These are phyloP conservation scores for Chaetomium strumarium DNA, from an alignment of 2,329 filamentous ascomycete genomes.

Conservation along the genomic window DNA sequence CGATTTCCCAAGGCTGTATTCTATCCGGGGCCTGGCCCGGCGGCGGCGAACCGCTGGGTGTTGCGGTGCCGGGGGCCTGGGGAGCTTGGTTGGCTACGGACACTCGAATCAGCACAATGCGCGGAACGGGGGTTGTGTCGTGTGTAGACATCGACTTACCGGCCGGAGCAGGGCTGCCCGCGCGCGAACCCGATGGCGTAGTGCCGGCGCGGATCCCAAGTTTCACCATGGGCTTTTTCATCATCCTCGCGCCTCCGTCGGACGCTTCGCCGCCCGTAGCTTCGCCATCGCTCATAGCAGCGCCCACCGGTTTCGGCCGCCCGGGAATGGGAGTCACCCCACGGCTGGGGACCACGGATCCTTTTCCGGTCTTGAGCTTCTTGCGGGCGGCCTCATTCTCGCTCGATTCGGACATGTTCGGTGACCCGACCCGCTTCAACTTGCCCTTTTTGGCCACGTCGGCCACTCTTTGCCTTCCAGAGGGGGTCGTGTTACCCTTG, in stretches of 20 bases:
- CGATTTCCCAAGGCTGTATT: conserved; percentile 45
- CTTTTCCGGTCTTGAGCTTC: conserved; percentile 59
- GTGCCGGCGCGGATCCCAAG: conserved; percentile 40
- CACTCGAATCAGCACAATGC: neutral
- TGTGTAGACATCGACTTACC: conserved; percentile 29
- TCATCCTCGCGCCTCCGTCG: conserved; percentile 44
- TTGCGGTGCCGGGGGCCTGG: conserved; percentile 11
- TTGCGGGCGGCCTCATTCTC: conserved; percentile 84
- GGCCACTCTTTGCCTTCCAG: conserved; percentile 41
- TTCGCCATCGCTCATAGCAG: conserved; percentile 66
- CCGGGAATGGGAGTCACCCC: conserved; percentile 50
- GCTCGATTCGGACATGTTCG: conserved; percentile 82
- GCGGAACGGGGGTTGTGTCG: too few relatives aligned
- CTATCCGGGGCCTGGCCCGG: conserved; percentile 50
- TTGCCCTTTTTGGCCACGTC: conserved; percentile 51
- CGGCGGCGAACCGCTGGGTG: conserved; percentile 21
- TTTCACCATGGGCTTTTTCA: conserved; percentile 53
- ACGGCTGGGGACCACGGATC: conserved; percentile 46
- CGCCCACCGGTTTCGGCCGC: conserved; percentile 40
- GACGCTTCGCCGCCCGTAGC: conserved; percentile 64
- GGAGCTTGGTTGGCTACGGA: conserved; percentile 10
- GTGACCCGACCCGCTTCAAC: conserved; percentile 80
- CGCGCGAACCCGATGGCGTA: conserved; percentile 55
- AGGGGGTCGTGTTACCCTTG: conserved; percentile 60
- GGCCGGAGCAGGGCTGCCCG: conserved; percentile 51